Percentiles rank a stretch among this genome's conserved stretches.
Evolutionary conservation across 176 grass and related monocot genomes (phyloP).

Genomic region (Sorghum bicolor): Sorghum_bicolor_NCBIv3 NC_012873.2:60355501-60356000

Average conservation of each 20-base stretch:
- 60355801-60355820: neutral
- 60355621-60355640: neutral
- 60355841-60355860: neutral
- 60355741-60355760: too few species aligned
- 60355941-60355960: neutral
- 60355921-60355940: neutral
- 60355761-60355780: too few species aligned
- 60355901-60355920: neutral
- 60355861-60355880: neutral
- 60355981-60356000: constrained; percentile 12
- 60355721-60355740: too few species aligned
- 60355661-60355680: too few species aligned
- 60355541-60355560: too few species aligned
- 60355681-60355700: too few species aligned
- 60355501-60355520: neutral
- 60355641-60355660: too few species aligned
- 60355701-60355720: too few species aligned
- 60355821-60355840: neutral
- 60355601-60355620: neutral
- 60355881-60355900: neutral
- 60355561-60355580: neutral
- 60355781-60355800: too few species aligned
- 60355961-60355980: neutral
- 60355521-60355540: neutral
- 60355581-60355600: neutral